Evolutionary conservation across 1,284 basidiomycete species (phyloP).

Genomic region (Moniliella sp.): DNA sequence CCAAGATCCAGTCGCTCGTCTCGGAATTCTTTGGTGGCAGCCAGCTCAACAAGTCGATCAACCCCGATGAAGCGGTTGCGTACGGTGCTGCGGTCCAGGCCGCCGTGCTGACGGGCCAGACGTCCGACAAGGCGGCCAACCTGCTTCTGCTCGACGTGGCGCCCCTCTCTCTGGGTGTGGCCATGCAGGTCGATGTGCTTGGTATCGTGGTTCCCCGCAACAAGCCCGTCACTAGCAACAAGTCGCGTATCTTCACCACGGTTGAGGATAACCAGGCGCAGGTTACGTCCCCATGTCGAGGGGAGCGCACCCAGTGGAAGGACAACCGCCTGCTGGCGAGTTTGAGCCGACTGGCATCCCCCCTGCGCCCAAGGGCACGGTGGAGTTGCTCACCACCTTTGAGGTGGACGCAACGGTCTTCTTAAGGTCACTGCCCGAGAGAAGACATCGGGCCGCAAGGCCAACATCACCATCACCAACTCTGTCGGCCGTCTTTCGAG

Average conservation of each 20-base stretch:
- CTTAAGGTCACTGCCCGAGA: constrained; percentile 31
- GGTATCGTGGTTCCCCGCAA: constrained; percentile 33
- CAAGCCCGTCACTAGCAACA: constrained; percentile 32
- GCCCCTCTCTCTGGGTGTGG: constrained; percentile 34
- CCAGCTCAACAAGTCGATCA: constrained; percentile 78
- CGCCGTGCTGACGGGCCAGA: constrained; percentile 33
- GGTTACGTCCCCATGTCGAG: constrained; percentile 34
- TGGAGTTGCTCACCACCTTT: constrained; percentile 31
- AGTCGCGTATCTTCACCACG: constrained; percentile 33
- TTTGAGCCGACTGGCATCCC: constrained; percentile 33
- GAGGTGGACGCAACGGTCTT: constrained; percentile 34
- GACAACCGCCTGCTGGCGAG: constrained; percentile 35
- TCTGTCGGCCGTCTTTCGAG: constrained; percentile 29
- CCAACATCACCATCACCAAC: constrained; percentile 35
- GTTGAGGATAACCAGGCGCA: constrained; percentile 33
- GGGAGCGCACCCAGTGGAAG: constrained; percentile 34
- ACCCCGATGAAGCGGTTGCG: constrained; percentile 39
- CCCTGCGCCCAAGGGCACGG: constrained; percentile 31
- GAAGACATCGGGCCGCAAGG: constrained; percentile 32
- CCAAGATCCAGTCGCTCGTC: constrained; percentile 91
- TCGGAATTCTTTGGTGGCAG: constrained; percentile 94
- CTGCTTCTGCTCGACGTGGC: constrained; percentile 33
- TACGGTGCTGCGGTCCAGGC: constrained; percentile 34
- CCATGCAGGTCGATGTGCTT: constrained; percentile 34
- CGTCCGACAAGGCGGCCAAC: constrained; percentile 34